Base-by-base conservation (phyloP, 768 basidiomycete genomes). In the Kwoniella mangroviensis region DNA sequence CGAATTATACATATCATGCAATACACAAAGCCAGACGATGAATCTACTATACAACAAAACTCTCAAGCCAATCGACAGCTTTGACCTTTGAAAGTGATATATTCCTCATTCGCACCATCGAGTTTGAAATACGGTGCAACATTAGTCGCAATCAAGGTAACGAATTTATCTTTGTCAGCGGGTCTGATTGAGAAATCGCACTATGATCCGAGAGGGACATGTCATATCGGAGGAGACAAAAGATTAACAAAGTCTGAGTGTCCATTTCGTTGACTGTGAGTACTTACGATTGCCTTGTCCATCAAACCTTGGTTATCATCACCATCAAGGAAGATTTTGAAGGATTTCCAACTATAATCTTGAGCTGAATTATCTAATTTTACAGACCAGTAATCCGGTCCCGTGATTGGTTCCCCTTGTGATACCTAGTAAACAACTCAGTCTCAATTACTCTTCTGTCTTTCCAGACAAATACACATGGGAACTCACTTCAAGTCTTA, bases 291-390 rank as follows among this genome's bases (percentile, higher is more conserved):
- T 34, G 34, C 34, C 1, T 34, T 34, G 34, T 34, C 34, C 9
- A 34, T 7, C 34, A 34, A 7, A 34, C 34, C 34, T 34, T 34
- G 12, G 5, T n/a, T 11, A 24, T 12, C 54, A 55, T 19, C 12
- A 24, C 12, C 22, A 24, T 55, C 54, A 24, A 55, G 22, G n/a
- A 24, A 7, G 3, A 55, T 24, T 22, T 22, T 24, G 22, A 55
- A 55, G n/a, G 54, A n/a, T 24, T 12, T n/a, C 21, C 12, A 12
- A 55, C 21, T 55, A 24, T 55, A 26, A 12, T 55, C 54, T 12
- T 19, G 17, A 24, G 54, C 54, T 55, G n/a, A 24, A 55, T 55
- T 55, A 24, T 55, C 54, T 24, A 55, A 55, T 55, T 55, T n/a
- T 22, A 21, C 12, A 26, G 12, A n/a, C 54, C 54, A 55, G 21